Conservation (phyloP, 805 yeast species). For the Kluyveromyces nonfermentans region DNA sequence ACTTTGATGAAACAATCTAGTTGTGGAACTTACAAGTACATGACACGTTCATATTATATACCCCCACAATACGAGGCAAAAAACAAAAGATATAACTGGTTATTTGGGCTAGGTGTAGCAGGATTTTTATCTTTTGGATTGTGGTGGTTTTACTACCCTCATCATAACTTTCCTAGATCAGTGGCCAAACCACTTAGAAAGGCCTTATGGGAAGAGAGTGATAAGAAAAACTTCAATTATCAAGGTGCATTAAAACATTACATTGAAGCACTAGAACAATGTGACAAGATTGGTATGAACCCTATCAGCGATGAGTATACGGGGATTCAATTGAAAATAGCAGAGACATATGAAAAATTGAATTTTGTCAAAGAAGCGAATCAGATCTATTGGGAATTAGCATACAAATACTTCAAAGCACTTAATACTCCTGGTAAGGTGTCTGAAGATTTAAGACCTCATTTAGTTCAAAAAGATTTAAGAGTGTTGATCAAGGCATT, state of each 20-base stretch:
- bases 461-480: conserved; percentile 58
- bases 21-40: not conserved
- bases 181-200: conserved; percentile 67
- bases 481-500: conserved; percentile 59
- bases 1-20: not conserved
- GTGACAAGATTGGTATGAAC: conserved; percentile 46
- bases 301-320: conserved; percentile 72
- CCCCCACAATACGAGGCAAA: conserved; percentile 4
- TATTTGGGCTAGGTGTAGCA: conserved; percentile 11
- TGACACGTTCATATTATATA: not conserved
- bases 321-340: conserved; percentile 79
- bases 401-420: conserved; percentile 47
- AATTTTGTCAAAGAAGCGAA: conserved; percentile 55
- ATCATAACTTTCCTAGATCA: conserved; percentile 53
- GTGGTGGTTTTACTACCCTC: conserved; percentile 50
- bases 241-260: conserved; percentile 61
- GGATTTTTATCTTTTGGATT: conserved; percentile 19
- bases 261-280: conserved; percentile 60
- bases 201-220: conserved; percentile 79
- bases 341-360: conserved; percentile 75
- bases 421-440: conserved; percentile 35
- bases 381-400: conserved; percentile 56
- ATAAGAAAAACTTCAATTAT: conserved; percentile 46
- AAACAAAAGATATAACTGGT: conserved; percentile 5
- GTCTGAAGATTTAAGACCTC: conserved; percentile 36